A percentile compares a stretch with the other conserved stretches of the same genome.
Evolutionary conservation across 495 filamentous ascomycete genomes (phyloP).

Genomic region (Haplographium delicatum): DNA sequence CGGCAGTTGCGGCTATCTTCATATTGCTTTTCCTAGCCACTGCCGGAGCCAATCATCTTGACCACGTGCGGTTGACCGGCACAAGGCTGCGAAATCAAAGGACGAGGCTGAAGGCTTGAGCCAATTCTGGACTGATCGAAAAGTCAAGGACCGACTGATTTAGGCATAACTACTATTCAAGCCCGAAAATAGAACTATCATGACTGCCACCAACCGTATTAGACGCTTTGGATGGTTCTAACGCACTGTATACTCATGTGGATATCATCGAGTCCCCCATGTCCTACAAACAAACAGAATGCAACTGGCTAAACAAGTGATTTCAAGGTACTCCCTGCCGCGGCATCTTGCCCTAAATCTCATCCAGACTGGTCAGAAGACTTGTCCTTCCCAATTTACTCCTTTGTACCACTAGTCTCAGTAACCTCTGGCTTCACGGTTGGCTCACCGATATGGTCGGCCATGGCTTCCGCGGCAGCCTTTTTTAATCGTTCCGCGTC

Average conservation of each 20-base stretch:
- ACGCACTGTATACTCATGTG: neutral
- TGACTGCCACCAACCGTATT: too few species aligned
- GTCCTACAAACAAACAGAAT: conserved; percentile 4
- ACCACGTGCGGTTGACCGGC: too few species aligned
- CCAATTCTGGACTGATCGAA: too few species aligned
- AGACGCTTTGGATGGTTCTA: too few species aligned
- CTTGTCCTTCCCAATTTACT: conserved; percentile 39
- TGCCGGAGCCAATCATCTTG: too few species aligned
- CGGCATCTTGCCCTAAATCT: neutral
- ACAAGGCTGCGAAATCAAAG: too few species aligned
- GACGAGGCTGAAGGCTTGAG: too few species aligned
- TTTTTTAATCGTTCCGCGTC: conserved; percentile 67
- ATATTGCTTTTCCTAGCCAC: too few species aligned
- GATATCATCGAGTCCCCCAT: conserved; percentile 12
- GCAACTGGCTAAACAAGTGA: neutral
- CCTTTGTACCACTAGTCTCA: conserved; percentile 35
- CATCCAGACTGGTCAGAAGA: conserved; percentile 31
- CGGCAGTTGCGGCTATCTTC: too few species aligned
- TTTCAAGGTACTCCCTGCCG: neutral
- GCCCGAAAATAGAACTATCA: too few species aligned
- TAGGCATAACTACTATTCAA: too few species aligned
- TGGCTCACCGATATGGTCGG: conserved; percentile 35
- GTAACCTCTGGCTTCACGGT: conserved; percentile 29
- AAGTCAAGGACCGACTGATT: too few species aligned
- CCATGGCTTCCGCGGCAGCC: conserved; percentile 62